A percentile compares a stretch with the other conserved stretches of the same genome.
Evolutionary conservation across 2,329 filamentous ascomycete genomes (phyloP).

Genomic region (Fusarium avenaceum): DNA sequence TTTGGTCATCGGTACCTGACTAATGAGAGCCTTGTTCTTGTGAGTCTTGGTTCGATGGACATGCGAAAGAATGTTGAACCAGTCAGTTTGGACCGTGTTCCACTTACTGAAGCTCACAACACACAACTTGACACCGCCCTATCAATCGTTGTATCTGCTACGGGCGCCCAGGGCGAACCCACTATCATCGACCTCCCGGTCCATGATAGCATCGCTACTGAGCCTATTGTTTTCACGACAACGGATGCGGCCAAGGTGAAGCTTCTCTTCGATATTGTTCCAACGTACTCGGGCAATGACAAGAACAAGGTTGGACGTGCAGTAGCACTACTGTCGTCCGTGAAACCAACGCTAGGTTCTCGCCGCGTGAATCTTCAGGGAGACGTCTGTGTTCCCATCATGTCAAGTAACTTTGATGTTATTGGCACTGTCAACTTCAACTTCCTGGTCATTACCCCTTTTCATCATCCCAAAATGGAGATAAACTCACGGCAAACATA

Average conservation of each 20-base stretch:
- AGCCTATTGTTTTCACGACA: constrained; percentile 91
- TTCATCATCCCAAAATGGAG: constrained; percentile 93
- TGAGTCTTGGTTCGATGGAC: constrained; percentile 96
- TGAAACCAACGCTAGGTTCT: constrained; percentile 84
- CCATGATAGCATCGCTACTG: constrained; percentile 92
- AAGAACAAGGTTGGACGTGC: constrained; percentile 91
- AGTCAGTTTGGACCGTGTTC: constrained; percentile 89
- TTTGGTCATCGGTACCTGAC: constrained; percentile 97
- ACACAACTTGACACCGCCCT: constrained; percentile 95
- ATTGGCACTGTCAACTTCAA: constrained; percentile 98
- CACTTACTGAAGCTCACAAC: constrained; percentile 86
- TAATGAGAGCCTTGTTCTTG: constrained; percentile 88
- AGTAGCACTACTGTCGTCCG: constrained; percentile 87
- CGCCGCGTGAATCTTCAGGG: constrained; percentile 94
- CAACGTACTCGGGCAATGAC: constrained; percentile 91
- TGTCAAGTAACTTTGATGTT: constrained; percentile 86
- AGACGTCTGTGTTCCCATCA: constrained; percentile 91
- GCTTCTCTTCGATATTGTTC: constrained; percentile 92
- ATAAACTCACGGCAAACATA: constrained; percentile 93
- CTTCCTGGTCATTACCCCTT: constrained; percentile 94
- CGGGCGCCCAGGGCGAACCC: constrained; percentile 86
- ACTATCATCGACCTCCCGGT: constrained; percentile 93
- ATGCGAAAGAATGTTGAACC: constrained; percentile 84
- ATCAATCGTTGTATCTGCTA: constrained; percentile 90
- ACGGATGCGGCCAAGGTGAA: constrained; percentile 84